A percentile compares a stretch with the other conserved stretches of the same genome.
These are phyloP conservation scores for Vitis cinerea DNA, from an alignment of 164 flowering plant genomes.

Conservation along the genomic window DNA sequence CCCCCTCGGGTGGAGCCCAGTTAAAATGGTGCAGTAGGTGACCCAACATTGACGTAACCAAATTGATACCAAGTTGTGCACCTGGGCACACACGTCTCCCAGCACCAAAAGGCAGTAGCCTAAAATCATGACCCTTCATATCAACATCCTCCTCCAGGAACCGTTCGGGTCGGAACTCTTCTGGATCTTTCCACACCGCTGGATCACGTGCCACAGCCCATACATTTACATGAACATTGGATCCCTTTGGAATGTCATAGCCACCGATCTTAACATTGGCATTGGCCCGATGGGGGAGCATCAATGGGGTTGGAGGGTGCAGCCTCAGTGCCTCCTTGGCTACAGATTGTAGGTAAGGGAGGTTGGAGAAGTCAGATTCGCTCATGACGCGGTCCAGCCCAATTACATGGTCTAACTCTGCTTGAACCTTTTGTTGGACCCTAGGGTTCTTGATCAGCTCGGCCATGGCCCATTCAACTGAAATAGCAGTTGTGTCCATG, in stretches of 20 bases:
- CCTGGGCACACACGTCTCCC: conserved; percentile 50
- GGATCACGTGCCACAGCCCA: conserved; percentile 53
- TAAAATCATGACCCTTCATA: conserved; percentile 42
- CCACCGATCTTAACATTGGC: conserved; percentile 41
- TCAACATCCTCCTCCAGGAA: conserved; percentile 46
- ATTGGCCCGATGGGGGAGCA: conserved; percentile 45
- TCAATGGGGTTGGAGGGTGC: conserved; percentile 47
- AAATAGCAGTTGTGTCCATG: conserved; percentile 42
- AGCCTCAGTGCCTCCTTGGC: conserved; percentile 41
- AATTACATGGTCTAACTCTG: conserved; percentile 39
- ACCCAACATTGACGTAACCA: conserved; percentile 42
- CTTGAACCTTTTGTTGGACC: conserved; percentile 44
- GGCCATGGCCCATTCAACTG: conserved; percentile 48
- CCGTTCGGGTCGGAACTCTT: conserved; percentile 43
- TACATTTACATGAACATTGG: conserved; percentile 43
- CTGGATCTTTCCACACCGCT: conserved; percentile 35
- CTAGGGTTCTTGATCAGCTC: conserved; percentile 40
- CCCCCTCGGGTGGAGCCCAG: conserved; percentile 33
- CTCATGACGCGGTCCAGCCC: conserved; percentile 33
- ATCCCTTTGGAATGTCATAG: conserved; percentile 47
- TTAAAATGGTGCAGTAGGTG: conserved; percentile 38
- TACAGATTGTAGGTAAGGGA: conserved; percentile 39
- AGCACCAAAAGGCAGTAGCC: conserved; percentile 48
- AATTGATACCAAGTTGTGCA: conserved; percentile 41
- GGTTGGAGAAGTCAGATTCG: conserved; percentile 34